A percentile compares a stretch with the other conserved stretches of the same genome.
These are phyloP conservation scores for Rosa rugosa DNA, from an alignment of 306 rosid species.

Conservation along the genomic window DNA sequence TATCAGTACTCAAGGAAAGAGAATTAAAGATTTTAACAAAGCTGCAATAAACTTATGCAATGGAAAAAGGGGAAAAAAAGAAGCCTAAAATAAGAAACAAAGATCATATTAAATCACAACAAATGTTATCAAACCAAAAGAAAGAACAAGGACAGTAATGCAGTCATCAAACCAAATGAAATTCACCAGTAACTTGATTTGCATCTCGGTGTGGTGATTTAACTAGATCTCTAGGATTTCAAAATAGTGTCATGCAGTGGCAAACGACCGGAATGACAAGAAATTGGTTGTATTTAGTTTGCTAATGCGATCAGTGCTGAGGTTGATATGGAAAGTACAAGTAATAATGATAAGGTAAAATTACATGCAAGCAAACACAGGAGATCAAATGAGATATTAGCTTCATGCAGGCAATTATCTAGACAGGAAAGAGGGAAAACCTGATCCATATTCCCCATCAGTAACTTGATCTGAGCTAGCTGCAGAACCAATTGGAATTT, in stretches of 20 bases:
- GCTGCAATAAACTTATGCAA: not conserved
- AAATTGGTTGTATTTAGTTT: not conserved
- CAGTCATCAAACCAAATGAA: not conserved
- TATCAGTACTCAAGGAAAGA: not conserved
- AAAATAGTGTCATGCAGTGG: not conserved
- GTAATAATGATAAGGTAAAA: not conserved
- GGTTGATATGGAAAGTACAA: not conserved
- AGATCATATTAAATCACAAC: slow-evolving; percentile 6
- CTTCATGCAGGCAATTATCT: not conserved
- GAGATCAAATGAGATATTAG: not conserved
- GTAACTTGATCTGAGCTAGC: slow-evolving; percentile 7
- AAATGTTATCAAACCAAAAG: not conserved
- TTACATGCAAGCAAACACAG: not conserved
- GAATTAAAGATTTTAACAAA: not conserved
- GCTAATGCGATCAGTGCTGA: not conserved
- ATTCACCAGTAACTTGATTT: not conserved
- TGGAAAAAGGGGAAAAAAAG: not conserved
- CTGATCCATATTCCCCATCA: not conserved
- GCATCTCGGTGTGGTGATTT: not conserved
- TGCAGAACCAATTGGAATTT: slow-evolving; percentile 1
- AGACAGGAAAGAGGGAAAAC: slow-evolving; percentile 18
- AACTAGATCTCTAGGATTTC: not conserved
- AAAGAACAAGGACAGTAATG: not conserved
- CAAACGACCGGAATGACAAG: slow-evolving; percentile 2
- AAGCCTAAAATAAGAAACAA: not conserved